Evolutionary conservation across 2,329 filamentous ascomycete genomes (phyloP), one percentile per base, ranked within the genome.

Genomic region (Trichoderma gracile): DNA sequence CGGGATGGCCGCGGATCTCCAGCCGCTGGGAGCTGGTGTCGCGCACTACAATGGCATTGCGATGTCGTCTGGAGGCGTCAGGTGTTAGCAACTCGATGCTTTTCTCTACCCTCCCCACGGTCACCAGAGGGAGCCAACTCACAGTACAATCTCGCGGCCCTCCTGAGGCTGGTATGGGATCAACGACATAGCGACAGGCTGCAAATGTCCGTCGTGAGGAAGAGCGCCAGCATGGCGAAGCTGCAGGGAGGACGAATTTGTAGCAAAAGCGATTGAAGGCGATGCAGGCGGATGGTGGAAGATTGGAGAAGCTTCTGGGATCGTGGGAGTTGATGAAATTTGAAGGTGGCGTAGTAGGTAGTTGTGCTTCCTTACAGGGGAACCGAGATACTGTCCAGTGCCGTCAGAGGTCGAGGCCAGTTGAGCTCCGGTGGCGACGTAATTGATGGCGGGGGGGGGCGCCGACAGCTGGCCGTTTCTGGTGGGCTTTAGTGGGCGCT

Each of bases 1-100:
- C 87, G 65, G 86, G 85, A 65, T 93, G 79, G 66, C 82, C 88
- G 67, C 91, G 89, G 58, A 97, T 89, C 70, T 92, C 92, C 68
- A 99, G 86, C 71, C 93, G 91, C 68, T 89, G 89, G 7, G 93
- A 97, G 33, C 87, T 83, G 53, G 88, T 90, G 78, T 99, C 94
- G 73, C 91, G 93, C 43, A 98, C 88, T 50, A 99, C 95, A 64
- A 99, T 88, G 23, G 93, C 90, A 78, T 97, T 92, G 73, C 92
- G 90, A 76, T 97, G 93, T 67, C 94, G 95, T 59, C 95, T 98
- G 72, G 14, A 17, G 15, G n/a, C 25, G n/a, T 15, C 25, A 2
- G 19, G n/a, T 19, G 47, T 62, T 56, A 40, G 49, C 46, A 45
- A 38, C 5, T n/a, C 7, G 21, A 12, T 8, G 3, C 10, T 5